Base-by-base conservation (phyloP, 2,329 filamentous ascomycete species). In the Didymosphaeria variabile region DNA sequence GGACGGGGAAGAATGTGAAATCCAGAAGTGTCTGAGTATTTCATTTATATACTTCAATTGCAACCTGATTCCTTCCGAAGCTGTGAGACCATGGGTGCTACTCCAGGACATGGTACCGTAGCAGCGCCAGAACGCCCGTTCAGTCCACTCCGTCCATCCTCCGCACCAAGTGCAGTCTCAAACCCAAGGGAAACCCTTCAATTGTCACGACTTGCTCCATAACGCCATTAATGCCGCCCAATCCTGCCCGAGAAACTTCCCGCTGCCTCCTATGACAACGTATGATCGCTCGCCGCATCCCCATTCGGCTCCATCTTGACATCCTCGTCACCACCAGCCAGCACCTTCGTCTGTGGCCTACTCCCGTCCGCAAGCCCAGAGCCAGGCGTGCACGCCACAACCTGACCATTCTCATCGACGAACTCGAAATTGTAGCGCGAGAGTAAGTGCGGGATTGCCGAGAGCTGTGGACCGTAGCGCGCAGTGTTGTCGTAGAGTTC, bases 371-470 rank as follows among this genome's bases (percentile, higher is more conserved):
- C 84, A 1, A 85, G 86, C 2, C 87, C 84, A 3, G 92, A 92
- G 6, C 93, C 93, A 0, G 94, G 94, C 3, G 94, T 97, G 31
- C 89, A 85, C 2, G 93, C 92, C 23, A 94, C 91, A 7, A 97
- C 90, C 58, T 96, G 90, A 61, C 93, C 94, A 52, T 92, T 86
- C 80, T 99, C 95, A 77, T 99, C 93, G 47, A 98, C 91, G 71
- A 97, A 98, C 76, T 99, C 94, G 76, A 98, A 98, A 80, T 97
- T 96, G 82, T 98, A 99, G 57, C 93, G 87, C 66, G 93, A 97
- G 12, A 99, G 87, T 5, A 98, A 86, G 77, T 99, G 95, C 0
- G 95, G 95, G 59, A 99, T 98, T 0, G 95, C 95, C 1, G 94
- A 97, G 17, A 99, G 88, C 77, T 99, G 95, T 5, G 95, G 95